A percentile compares a stretch with the other conserved stretches of the same genome.
phyloP scores from a whole-genome alignment of 2,329 filamentous ascomycete genomes.

The Gliomastix tumulicola region DNA sequence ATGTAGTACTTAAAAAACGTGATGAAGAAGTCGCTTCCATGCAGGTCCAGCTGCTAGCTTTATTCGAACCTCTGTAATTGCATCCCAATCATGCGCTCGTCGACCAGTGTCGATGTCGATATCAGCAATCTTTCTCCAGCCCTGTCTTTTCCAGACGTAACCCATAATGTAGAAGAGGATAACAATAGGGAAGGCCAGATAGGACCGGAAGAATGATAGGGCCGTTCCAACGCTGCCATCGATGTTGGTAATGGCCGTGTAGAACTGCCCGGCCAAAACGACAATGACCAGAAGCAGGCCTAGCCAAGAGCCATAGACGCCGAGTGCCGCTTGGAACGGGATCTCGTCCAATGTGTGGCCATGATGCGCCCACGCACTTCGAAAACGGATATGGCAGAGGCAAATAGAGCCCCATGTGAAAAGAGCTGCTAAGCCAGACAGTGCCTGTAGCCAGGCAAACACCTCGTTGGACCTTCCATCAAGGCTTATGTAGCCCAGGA shows the following conservation, averaged over 20 bases:
- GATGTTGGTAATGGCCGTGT: too few species aligned
- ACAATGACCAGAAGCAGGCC: not conserved
- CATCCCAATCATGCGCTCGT: conserved; percentile 59
- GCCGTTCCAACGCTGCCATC: conserved; percentile 32
- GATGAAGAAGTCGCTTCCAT: conserved; percentile 36
- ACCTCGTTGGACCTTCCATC: conserved; percentile 39
- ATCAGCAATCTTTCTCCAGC: conserved; percentile 49
- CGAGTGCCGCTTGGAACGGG: conserved; percentile 38
- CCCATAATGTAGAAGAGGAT: conserved; percentile 49
- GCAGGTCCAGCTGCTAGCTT: conserved; percentile 41
- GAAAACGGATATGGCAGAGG: conserved; percentile 63
- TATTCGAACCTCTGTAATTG: conserved; percentile 47
- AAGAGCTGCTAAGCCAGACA: conserved; percentile 58
- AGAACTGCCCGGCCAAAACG: not conserved
- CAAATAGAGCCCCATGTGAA: conserved; percentile 68
- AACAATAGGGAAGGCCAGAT: conserved; percentile 47
- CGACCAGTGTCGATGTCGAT: conserved; percentile 65
- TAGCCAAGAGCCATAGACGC: not conserved
- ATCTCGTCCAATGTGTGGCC: conserved; percentile 61
- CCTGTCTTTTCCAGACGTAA: conserved; percentile 59
- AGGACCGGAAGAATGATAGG: conserved; percentile 49
- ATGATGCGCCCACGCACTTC: conserved; percentile 52
- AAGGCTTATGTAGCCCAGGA: conserved; percentile 39
- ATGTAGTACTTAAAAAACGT: conserved; percentile 31
- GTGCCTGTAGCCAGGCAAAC: conserved; percentile 59